Conservation (phyloP, 106 monocot species). For the Dendrobium chrysotoxum region DNA sequence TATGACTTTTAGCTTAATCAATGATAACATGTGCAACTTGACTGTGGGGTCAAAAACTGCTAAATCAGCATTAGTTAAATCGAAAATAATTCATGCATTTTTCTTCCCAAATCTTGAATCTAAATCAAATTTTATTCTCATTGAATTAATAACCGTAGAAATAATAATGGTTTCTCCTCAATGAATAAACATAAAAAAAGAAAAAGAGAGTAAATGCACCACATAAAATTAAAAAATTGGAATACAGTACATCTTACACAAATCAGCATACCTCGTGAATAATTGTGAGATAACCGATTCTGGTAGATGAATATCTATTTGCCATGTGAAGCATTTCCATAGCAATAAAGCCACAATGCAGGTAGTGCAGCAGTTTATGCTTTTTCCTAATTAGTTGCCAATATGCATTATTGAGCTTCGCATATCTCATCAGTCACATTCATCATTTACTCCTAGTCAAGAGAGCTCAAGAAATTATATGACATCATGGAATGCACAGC, state of each 20-base stretch:
- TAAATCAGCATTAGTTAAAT: neutral
- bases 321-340: neutral
- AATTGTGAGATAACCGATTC: conserved; percentile 4
- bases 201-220: neutral
- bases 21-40: neutral
- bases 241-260: conserved; percentile 12
- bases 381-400: neutral
- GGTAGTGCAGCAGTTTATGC: neutral
- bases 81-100: neutral
- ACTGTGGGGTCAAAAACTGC: neutral
- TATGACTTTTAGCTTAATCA: neutral
- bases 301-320: conserved; percentile 9
- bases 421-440: neutral
- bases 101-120: neutral
- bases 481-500: neutral
- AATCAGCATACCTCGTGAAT: conserved; percentile 20
- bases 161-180: neutral
- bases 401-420: neutral
- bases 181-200: neutral
- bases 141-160: neutral
- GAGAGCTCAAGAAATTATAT: neutral
- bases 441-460: neutral
- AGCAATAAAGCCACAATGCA: neutral
- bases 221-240: neutral
- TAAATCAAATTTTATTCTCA: neutral